Evolutionary conservation across 2,329 filamentous ascomycete genomes (phyloP).

Genomic region (Epichloe sibirici): DNA sequence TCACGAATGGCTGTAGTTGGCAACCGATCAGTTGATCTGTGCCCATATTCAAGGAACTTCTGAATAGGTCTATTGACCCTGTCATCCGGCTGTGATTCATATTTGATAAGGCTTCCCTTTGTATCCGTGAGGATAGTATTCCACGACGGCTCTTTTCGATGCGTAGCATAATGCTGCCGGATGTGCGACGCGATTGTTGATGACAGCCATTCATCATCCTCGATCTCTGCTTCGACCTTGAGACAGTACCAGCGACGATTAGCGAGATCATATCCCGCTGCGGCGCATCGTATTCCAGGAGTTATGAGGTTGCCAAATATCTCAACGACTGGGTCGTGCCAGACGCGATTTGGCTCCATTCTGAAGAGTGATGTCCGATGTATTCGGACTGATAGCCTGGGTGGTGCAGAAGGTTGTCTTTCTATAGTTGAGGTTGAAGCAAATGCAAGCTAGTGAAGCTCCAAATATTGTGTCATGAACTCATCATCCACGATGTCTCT

Average conservation of each 20-base stretch:
- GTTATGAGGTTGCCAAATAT: slow-evolving; percentile 7
- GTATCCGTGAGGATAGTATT: slow-evolving; percentile 1
- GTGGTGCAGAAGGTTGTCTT: too few relatives aligned
- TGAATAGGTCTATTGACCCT: slow-evolving; percentile 4
- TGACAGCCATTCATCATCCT: slow-evolving; percentile 1
- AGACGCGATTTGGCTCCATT: slow-evolving; percentile 6
- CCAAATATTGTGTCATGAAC: too few relatives aligned
- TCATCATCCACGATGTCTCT: too few relatives aligned
- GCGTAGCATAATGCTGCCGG: slow-evolving; percentile 2
- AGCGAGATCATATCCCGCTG: slow-evolving; percentile 8
- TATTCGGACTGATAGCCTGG: too few relatives aligned
- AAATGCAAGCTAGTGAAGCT: too few relatives aligned
- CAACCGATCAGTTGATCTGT: slow-evolving; percentile 3
- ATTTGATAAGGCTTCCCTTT: neutral
- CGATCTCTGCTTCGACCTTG: slow-evolving; percentile 5
- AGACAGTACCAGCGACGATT: slow-evolving; percentile 11
- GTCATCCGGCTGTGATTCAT: neutral
- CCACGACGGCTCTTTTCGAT: neutral
- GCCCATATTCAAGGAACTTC: slow-evolving; percentile 5
- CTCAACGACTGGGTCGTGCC: slow-evolving; percentile 8
- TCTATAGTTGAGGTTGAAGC: too few relatives aligned
- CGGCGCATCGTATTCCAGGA: slow-evolving; percentile 3
- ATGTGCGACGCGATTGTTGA: neutral
- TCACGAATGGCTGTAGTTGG: slow-evolving; percentile 6
- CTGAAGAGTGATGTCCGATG: too few relatives aligned